Evolutionary conservation across 768 basidiomycete genomes (phyloP), one percentile per base, ranked within the genome.

Genomic region (Lanmaoa rubissima): DNA sequence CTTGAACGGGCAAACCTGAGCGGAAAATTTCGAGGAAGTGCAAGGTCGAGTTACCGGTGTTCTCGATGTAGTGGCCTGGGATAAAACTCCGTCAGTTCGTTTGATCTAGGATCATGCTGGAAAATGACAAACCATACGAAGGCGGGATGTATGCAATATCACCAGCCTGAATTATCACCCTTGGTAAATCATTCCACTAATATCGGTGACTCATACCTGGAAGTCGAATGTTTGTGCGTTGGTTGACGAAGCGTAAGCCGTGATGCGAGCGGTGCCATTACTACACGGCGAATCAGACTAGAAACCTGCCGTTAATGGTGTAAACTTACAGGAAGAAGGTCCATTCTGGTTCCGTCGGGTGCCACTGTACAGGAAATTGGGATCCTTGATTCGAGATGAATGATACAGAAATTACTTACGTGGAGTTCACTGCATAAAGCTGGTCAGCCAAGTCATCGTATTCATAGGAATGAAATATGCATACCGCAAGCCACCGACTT

Each of bases 31-130:
- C 85, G 7, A 88, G 74, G 64, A 81, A 83, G 57, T 70, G 74
- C 39, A 87, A 66, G 3, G 85, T 80, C 2, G 78, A 76, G 60
- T 84, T 81, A 16, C 85, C 85, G 5, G 78, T 83, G 67, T 87
- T 86, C 66, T 87, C 85, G 28, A 88, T 75, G 64, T 87, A 87
- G 64, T 88, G 87, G 1, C 84, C 84, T 80, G n/a, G 16, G 60
- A 55, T 38, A 8, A 1, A 48, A 1, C 12, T 53, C 24, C 1
- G 2, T 58, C 41, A 14, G 17, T 44, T 14, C 4, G 36, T n/a
- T 28, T 39, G 17, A 48, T 54, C 39, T 5, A 17, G 21, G 44
- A 40, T 21, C 39, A 3, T 9, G 8, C 21, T 3, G 12, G 24
- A 24, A 55, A 9, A n/a, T 36, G 52, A 51, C 62, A 58, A 42